These are phyloP conservation scores for Botrytis sinoallii DNA, from an alignment of 2,329 filamentous ascomycete species.

Conservation along the genomic window DNA sequence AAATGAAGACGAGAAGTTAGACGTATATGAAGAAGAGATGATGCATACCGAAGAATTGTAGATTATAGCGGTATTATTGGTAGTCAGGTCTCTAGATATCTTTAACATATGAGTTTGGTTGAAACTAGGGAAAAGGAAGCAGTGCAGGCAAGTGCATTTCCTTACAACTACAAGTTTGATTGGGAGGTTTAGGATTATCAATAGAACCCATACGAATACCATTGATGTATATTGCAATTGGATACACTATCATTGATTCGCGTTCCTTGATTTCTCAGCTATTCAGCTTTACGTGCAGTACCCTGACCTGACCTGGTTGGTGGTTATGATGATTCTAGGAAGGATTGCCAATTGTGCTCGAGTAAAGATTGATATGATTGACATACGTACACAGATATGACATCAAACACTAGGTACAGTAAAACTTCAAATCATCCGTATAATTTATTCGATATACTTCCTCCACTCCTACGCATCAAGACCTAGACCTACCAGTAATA, in stretches of 20 bases:
- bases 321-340: not conserved
- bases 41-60: conserved; percentile 29
- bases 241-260: not conserved
- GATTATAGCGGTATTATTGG: not conserved
- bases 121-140: not conserved
- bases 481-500: not conserved
- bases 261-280: not conserved
- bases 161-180: not conserved
- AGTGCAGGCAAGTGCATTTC: not conserved
- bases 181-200: not conserved
- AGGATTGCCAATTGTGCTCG: not conserved
- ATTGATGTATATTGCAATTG: not conserved
- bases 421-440: not conserved
- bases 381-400: not conserved
- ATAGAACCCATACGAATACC: not conserved
- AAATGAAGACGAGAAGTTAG: conserved; percentile 38
- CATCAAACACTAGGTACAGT: not conserved
- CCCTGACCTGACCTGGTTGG: not conserved
- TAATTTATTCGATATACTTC: not conserved
- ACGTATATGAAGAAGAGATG: conserved; percentile 6
- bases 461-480: too few relatives aligned
- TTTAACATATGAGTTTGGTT: not conserved
- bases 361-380: not conserved
- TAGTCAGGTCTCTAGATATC: not conserved
- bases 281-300: not conserved